Evolutionary conservation across 148 eudicot genomes (phyloP), one percentile per base, ranked within the genome.

Genomic region (Rhododendron ferrugineum): DNA sequence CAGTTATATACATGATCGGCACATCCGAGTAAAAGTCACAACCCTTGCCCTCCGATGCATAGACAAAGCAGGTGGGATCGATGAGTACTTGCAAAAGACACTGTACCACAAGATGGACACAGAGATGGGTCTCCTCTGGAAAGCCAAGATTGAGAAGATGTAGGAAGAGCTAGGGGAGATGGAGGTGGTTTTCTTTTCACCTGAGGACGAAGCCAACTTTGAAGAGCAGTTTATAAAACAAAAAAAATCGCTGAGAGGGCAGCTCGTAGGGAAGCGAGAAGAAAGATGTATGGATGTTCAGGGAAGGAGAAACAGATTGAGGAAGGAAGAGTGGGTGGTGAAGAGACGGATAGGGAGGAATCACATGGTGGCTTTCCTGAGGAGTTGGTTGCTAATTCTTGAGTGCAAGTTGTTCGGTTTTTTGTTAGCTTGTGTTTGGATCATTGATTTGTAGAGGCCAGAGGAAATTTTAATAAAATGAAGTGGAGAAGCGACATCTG

Each of bases 41-140:
- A 94, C 96, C 18, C 99, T 95, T 81, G 97, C 99, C 18, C 90
- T 96, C 72, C 96, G 98, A 82, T 96, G 98, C 90, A 95, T 96
- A 85, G 99, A 96, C 93, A 95, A 95, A 87, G 99, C 98, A 4
- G 99, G 98, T 40, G 99, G 99, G 83, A 93, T 97, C 14, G 99
- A 95, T 47, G 99, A 97, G 93, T 95, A 97, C 88, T 88, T 97
- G 83, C 92, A 95, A 54, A 97, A 97, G 88, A 97, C 98, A 36
- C 99, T 98, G 0, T 95, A 97, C 89, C 93, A 93, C 68, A 95
- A 97, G 88, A 97, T 97, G 99, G 96, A 97, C 92, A 94, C 98
- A 4, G 99, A 97, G 70, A 85, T 93, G 90, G 99, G 99, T 52
- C 89, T 95, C 56, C 89, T 90, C 66, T 95, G 99, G 99, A 97